Base-by-base conservation (phyloP, 2,329 filamentous ascomycete species). In the Lizonia empirigonia region DNA sequence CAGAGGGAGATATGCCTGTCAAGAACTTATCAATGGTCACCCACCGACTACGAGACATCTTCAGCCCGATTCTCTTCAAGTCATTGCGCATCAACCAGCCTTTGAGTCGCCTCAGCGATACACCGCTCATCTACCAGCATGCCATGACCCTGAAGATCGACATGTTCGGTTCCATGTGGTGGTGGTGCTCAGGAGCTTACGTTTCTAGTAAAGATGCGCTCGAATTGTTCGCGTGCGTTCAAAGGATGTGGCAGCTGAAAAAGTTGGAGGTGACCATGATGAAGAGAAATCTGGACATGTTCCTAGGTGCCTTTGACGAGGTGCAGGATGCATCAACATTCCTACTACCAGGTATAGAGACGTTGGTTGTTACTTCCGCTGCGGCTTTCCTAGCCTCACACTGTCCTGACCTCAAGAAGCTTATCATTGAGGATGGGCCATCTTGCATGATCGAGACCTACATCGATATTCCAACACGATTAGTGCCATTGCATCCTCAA, bases 101-200 rank as follows among this genome's bases (percentile, higher is more conserved):
- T 2, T 29, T 63, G 36, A 53, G 51, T 40, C 37, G 53, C 15
- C 57, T 62, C n/a, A 39, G 33, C 9, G 37, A 24, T 5, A 30
- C 41, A 2, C 35, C 50, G 16, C 24, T 51, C 2, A n/a, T 32
- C 18, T 26, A 18, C 15, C 42, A 20, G 26, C 35, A 63, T 35
- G 50, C 52, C 4, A 49, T 26, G 9, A 53, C 26, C 7, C 41
- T 58, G 9, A 59, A 56, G 13, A 44, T 61, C 22, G 56, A 63
- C 36, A 61, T 61, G 52, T 58, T 56, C 16, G 59, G 55, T 7
- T 57, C 46, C 8, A 44, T 58, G 40, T 61, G 58, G 56, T 60
- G 58, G 53, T 63, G 56, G 56, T 56, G 53, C 24, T 53, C 57
- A 7, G 57, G 59, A 18, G 48, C 37, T 6, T 62, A 62, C 16